Evolutionary conservation across 345 rosid genomes (phyloP), one percentile per base, ranked within the genome.

Genomic region (Arabidopsis arenosa): DNA sequence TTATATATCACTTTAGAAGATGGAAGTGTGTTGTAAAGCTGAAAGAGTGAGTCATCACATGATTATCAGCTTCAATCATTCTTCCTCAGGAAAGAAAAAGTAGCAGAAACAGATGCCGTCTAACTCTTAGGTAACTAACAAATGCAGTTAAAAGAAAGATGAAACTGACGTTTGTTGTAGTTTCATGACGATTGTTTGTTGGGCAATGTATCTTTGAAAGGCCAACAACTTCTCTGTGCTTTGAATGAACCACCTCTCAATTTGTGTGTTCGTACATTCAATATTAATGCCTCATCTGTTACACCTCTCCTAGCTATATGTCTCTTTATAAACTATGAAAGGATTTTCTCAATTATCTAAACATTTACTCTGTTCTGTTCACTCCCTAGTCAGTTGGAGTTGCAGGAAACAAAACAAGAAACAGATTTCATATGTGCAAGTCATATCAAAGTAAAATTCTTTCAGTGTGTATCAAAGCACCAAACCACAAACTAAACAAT

Each of bases 41-140:
- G 66, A 63, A 61, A 77, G 75, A 65, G 43, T 59, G 45, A 56
- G 48, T 59, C 51, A 60, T 85, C 87, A 87, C 90, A 86, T 86
- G 88, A 74, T 60, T 60, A 60, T 39, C 48, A 39, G 65, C 65
- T 60, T 44, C 60, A 35, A 72, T 62, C 59, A 39, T 47, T 35
- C 68, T 40, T 23, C 56, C 13, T 52, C 13, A 52, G 14, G 65
- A 13, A n/a, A 72, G 40, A 48, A 71, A 35, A 35, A 69, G 54
- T 43, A 13, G 64, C 11, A 70, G 66, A 36, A 18, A 63, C 35
- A 32, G 21, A 43, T 48, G 56, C 10, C 10, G 30, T 14, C 18
- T 74, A 21, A 47, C 39, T 55, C 18, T 64, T 26, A 48, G 45
- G 56, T 63, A 63, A 63, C 56, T 63, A 63, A 73, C 44, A 62